These are phyloP conservation scores for Leucosporidium creatinivorum DNA, from an alignment of 768 basidiomycete species.

Conservation along the genomic window DNA sequence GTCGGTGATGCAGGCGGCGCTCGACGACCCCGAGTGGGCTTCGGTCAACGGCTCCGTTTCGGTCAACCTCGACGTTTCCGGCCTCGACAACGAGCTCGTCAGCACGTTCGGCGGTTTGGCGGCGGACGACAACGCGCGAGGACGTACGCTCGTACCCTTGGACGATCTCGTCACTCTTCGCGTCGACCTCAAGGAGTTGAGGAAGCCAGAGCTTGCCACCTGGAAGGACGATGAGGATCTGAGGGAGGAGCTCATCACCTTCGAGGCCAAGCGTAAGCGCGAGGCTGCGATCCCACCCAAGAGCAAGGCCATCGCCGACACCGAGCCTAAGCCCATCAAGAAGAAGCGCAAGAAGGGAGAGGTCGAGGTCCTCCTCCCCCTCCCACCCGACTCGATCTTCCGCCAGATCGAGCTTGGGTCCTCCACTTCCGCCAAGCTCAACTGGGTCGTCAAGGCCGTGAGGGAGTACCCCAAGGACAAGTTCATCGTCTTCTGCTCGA, in stretches of 20 bases:
- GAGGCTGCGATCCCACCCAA: too few species aligned
- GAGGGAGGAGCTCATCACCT: constrained; percentile 29
- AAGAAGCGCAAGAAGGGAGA: constrained; percentile 11
- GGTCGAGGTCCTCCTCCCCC: constrained; percentile 13
- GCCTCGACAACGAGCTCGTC: constrained; percentile 19
- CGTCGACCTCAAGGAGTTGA: constrained; percentile 15
- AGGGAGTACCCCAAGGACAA: constrained; percentile 19
- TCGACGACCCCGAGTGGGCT: constrained; percentile 16
- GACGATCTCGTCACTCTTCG: constrained; percentile 17
- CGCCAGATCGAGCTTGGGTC: constrained; percentile 7
- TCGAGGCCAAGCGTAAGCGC: constrained; percentile 20
- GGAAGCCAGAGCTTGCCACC: constrained; percentile 6
- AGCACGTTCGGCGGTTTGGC: constrained; percentile 22
- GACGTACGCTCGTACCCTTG: constrained; percentile 7
- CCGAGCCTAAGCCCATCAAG: background rate
- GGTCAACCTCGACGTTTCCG: constrained; percentile 12
- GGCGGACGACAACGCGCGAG: background rate
- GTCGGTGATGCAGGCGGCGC: constrained; percentile 17
- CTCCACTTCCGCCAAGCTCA: constrained; percentile 23
- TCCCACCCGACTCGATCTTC: constrained; percentile 12
- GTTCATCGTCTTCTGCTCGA: constrained; percentile 28
- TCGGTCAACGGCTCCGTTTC: background rate
- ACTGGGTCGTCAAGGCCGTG: constrained; percentile 21
- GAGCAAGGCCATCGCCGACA: constrained; percentile 1
- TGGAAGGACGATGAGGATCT: constrained; percentile 33